phyloP scores from a whole-genome alignment of 73 alveolate species.

The Symbiodinium natans region DNA sequence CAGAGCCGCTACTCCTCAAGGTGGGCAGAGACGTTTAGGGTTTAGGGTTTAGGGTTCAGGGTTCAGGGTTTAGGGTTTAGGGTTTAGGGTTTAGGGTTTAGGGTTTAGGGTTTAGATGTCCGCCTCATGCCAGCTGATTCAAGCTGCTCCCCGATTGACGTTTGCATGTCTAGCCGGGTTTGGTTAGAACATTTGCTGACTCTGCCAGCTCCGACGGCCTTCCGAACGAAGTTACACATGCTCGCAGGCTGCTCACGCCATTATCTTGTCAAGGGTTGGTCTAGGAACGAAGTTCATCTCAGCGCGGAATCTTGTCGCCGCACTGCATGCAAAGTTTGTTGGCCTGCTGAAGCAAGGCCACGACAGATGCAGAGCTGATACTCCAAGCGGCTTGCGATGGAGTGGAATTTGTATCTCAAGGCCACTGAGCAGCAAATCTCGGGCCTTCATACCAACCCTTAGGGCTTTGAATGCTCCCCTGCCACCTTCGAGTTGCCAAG shows the following conservation, averaged over 20 bases:
- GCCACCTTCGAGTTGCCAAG: no score
- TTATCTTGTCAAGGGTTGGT: no score
- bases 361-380: neutral
- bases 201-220: no score
- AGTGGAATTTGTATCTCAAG: neutral
- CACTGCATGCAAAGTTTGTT: neutral
- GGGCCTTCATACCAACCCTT: no score
- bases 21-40: neutral
- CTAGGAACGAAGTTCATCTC: no score
- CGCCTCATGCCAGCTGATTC: no score
- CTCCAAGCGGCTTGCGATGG: neutral
- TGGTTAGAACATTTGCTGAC: neutral
- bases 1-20: neutral
- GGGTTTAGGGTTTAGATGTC: neutral
- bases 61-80: neutral
- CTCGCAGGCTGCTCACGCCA: no score
- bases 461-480: no score
- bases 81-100: neutral
- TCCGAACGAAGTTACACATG: no score
- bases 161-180: neutral
- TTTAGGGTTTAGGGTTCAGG: neutral
- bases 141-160: neutral
- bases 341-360: neutral
- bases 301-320: no score
- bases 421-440: no score